phyloP scores from a whole-genome alignment of 2,329 filamentous ascomycete genomes.

The Paecilomyces niveus region DNA sequence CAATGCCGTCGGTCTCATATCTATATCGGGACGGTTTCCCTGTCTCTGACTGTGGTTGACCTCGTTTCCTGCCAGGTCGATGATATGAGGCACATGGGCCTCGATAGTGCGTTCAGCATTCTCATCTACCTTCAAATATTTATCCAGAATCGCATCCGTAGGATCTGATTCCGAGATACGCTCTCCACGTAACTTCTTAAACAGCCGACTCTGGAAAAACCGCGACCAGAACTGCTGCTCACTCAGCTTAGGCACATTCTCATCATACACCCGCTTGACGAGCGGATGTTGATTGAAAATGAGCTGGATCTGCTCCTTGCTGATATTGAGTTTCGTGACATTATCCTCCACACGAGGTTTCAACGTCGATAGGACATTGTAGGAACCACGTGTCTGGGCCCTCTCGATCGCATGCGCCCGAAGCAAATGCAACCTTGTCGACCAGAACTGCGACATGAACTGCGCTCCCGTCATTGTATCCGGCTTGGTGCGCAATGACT shows the following conservation, averaged over 20 bases:
- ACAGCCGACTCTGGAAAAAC: constrained; percentile 85
- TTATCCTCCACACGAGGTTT: constrained; percentile 72
- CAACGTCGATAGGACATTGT: constrained; percentile 87
- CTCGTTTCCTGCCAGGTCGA: constrained; percentile 90
- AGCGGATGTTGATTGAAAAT: constrained; percentile 92
- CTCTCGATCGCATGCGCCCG: constrained; percentile 86
- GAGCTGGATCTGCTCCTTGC: constrained; percentile 83
- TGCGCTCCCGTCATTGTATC: constrained; percentile 71
- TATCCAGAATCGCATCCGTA: constrained; percentile 73
- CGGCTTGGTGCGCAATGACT: constrained; percentile 75
- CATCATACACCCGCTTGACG: constrained; percentile 83
- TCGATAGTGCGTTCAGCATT: constrained; percentile 41
- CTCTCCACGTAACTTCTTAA: constrained; percentile 87
- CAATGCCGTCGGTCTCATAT: constrained; percentile 71
- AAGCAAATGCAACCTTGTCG: constrained; percentile 74
- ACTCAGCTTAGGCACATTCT: constrained; percentile 74
- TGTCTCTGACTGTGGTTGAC: constrained; percentile 82
- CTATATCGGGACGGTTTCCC: constrained; percentile 81
- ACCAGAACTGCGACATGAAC: constrained; percentile 94
- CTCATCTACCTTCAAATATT: constrained; percentile 71
- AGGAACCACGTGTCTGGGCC: constrained; percentile 77
- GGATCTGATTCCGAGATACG: constrained; percentile 71
- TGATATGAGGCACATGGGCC: constrained; percentile 73
- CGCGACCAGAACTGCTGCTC: constrained; percentile 85
- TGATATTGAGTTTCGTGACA: constrained; percentile 73